phyloP scores from a whole-genome alignment of 805 yeast genomes.

The Ascoidea rubescens region DNA sequence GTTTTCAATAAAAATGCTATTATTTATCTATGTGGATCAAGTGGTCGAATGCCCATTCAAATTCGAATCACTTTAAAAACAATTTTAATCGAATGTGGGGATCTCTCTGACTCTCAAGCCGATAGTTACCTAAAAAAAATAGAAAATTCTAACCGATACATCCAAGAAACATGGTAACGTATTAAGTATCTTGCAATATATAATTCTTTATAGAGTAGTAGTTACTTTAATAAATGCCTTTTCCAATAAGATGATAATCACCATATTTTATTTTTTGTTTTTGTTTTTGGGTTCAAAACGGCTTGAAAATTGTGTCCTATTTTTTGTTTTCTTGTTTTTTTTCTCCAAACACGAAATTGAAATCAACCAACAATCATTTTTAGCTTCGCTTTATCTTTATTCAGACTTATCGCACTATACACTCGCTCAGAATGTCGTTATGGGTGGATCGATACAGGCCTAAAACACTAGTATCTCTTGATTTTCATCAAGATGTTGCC shows the following conservation, averaged over 20 bases:
- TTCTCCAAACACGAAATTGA: too few species aligned
- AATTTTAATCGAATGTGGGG: constrained; percentile 34
- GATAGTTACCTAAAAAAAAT: constrained; percentile 33
- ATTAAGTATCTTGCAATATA: constrained; percentile 1
- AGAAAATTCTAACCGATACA: constrained; percentile 53
- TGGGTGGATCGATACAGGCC: constrained; percentile 98
- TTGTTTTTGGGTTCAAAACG: too few species aligned
- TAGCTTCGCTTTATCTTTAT: too few species aligned
- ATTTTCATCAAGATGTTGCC: constrained; percentile 57
- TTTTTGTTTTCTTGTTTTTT: too few species aligned
- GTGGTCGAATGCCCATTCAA: constrained; percentile 88
- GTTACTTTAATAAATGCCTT: too few species aligned
- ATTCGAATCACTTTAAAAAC: constrained; percentile 69
- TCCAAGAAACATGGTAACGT: constrained; percentile 79
- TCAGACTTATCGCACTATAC: too few species aligned
- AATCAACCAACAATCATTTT: too few species aligned
- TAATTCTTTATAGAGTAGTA: too few species aligned
- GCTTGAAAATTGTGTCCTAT: too few species aligned
- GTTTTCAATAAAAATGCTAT: constrained; percentile 41
- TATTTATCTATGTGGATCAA: constrained; percentile 80
- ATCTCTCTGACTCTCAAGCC: constrained; percentile 29
- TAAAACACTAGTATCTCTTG: constrained; percentile 41
- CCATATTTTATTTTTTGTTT: too few species aligned
- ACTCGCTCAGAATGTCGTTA: constrained; percentile 47
- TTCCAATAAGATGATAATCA: too few species aligned